Percentiles rank a stretch among this genome's conserved stretches.
These are phyloP conservation scores for Xylariaceae sp. DNA, from an alignment of 2,329 filamentous ascomycete species.

Conservation along the genomic window DNA sequence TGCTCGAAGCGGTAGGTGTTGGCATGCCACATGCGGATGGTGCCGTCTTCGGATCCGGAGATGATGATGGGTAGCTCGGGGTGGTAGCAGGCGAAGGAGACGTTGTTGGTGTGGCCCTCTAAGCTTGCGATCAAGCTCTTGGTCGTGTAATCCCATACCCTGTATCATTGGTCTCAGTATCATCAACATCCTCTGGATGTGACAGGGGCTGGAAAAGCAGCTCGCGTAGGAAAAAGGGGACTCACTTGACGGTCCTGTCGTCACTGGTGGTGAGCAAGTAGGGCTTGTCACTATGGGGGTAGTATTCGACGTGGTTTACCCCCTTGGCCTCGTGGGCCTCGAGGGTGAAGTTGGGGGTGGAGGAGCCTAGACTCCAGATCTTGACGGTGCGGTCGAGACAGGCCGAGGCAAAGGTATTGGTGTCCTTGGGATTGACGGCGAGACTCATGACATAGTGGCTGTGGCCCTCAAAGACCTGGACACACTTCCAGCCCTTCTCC, in stretches of 20 bases:
- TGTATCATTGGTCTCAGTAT: no score
- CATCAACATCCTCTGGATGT: no score
- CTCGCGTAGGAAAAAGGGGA: neutral
- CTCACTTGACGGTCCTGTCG: slow-evolving; percentile 81
- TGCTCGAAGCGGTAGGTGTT: slow-evolving; percentile 97
- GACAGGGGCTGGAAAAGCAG: neutral
- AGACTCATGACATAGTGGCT: slow-evolving; percentile 96
- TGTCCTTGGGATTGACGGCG: slow-evolving; percentile 96
- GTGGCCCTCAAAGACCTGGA: slow-evolving; percentile 94
- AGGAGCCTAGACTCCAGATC: slow-evolving; percentile 93
- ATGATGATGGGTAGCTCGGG: slow-evolving; percentile 96
- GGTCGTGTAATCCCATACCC: slow-evolving; percentile 95
- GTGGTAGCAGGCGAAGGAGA: slow-evolving; percentile 97
- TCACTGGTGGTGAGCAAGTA: slow-evolving; percentile 97
- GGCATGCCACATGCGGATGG: slow-evolving; percentile 97
- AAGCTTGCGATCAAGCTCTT: slow-evolving; percentile 95
- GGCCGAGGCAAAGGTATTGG: slow-evolving; percentile 85
- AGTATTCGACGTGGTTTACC: slow-evolving; percentile 96
- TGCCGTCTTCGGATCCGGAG: slow-evolving; percentile 95
- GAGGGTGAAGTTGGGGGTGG: slow-evolving; percentile 92
- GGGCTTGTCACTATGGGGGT: slow-evolving; percentile 68
- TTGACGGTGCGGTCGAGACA: slow-evolving; percentile 96
- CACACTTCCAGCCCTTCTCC: slow-evolving; percentile 97
- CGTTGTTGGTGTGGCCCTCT: slow-evolving; percentile 96
- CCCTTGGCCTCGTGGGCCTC: slow-evolving; percentile 97